These are phyloP conservation scores for Aplosporella prunicola DNA, from an alignment of 2,329 filamentous ascomycete genomes.

Conservation along the genomic window DNA sequence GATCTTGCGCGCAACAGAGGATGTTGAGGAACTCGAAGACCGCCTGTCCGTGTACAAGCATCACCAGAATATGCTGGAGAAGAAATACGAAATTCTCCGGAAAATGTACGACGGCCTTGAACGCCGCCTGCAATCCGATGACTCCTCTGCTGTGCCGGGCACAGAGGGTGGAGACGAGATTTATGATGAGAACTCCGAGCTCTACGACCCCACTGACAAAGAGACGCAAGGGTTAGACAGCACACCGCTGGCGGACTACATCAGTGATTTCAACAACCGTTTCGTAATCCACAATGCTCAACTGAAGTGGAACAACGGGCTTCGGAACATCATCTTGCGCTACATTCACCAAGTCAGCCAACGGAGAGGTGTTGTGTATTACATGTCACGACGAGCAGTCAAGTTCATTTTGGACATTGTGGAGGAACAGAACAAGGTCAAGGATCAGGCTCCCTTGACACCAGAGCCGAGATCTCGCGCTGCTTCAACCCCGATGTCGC, in stretches of 20 bases:
- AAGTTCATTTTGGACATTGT: slow-evolving; percentile 98
- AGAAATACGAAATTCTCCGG: slow-evolving; percentile 50
- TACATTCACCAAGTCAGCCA: slow-evolving; percentile 98
- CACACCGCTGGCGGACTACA: slow-evolving; percentile 66
- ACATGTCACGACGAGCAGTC: slow-evolving; percentile 87
- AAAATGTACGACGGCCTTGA: slow-evolving; percentile 49
- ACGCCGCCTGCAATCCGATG: slow-evolving; percentile 49
- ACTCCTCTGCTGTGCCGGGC: slow-evolving; percentile 37
- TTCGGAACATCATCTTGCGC: slow-evolving; percentile 90
- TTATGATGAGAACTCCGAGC: slow-evolving; percentile 44
- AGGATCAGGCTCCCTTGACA: slow-evolving; percentile 38
- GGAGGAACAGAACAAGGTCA: slow-evolving; percentile 79
- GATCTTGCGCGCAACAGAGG: slow-evolving; percentile 40
- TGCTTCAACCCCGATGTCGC: slow-evolving; percentile 19
- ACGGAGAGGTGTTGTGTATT: slow-evolving; percentile 91
- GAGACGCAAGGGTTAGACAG: slow-evolving; percentile 50
- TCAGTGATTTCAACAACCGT: slow-evolving; percentile 93
- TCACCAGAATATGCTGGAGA: slow-evolving; percentile 47
- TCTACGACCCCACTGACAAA: slow-evolving; percentile 39
- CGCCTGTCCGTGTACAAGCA: slow-evolving; percentile 47
- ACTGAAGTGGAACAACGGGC: slow-evolving; percentile 94
- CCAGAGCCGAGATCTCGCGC: slow-evolving; percentile 12
- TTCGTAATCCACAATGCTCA: slow-evolving; percentile 98
- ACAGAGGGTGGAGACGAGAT: slow-evolving; percentile 29
- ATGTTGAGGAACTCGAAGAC: slow-evolving; percentile 42